Evolutionary conservation across 2,329 filamentous ascomycete species (phyloP).

Genomic region (Aspergillus phoenicis): DNA sequence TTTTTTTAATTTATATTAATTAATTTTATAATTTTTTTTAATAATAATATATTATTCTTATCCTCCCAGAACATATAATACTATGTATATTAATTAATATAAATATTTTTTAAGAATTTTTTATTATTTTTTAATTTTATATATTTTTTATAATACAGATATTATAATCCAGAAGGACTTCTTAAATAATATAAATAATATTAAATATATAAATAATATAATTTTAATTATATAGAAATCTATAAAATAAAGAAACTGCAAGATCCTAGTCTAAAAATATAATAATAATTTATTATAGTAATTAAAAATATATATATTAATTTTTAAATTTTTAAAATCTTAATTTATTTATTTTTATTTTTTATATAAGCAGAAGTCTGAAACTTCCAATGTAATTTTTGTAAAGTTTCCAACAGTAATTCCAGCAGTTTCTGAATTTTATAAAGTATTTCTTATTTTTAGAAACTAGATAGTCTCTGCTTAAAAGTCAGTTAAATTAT

Average conservation of each 20-base stretch:
- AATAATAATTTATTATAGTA: background rate
- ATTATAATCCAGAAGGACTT: background rate
- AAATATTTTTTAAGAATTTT: background rate
- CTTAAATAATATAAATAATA: background rate
- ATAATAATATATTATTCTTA: background rate
- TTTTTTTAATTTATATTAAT: background rate
- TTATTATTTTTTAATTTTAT: background rate
- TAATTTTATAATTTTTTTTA: background rate
- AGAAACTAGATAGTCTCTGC: background rate
- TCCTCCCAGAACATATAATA: background rate
- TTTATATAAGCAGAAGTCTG: background rate
- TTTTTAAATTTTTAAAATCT: background rate
- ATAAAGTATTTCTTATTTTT: background rate
- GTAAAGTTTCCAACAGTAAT: no score
- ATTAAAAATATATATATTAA: background rate
- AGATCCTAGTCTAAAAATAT: background rate
- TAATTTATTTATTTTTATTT: background rate
- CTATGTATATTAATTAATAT: background rate
- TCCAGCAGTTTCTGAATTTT: background rate
- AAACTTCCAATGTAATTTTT: no score
- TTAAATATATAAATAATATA: background rate
- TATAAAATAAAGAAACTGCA: background rate
- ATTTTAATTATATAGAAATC: background rate
- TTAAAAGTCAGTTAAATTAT: background rate
- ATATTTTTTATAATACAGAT: background rate